Conservation (phyloP, 345 rosid species). For the Gossypium australe region DNA sequence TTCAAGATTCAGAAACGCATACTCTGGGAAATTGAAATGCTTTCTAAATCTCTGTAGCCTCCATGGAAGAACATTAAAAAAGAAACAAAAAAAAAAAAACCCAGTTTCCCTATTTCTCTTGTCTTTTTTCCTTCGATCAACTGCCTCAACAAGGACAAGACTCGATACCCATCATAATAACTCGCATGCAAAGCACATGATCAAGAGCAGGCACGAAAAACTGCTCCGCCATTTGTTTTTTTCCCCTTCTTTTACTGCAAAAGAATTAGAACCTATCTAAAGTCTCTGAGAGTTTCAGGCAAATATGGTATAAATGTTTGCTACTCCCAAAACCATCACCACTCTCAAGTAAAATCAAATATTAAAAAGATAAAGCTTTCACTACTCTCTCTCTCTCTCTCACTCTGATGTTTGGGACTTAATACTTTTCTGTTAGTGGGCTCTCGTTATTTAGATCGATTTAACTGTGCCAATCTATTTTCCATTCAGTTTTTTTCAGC, state of each 20-base stretch:
- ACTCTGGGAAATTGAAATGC: slow-evolving; percentile 19
- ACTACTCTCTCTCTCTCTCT: neutral
- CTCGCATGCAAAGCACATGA: slow-evolving; percentile 18
- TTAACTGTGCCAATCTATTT: slow-evolving; percentile 1
- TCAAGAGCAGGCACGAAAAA: slow-evolving; percentile 12
- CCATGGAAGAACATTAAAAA: slow-evolving; percentile 25
- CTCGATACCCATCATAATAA: slow-evolving; percentile 13
- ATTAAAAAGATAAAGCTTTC: neutral
- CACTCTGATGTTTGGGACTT: neutral
- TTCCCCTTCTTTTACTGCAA: neutral
- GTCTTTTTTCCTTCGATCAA: slow-evolving; percentile 6
- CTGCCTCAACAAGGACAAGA: slow-evolving; percentile 17
- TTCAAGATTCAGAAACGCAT: neutral
- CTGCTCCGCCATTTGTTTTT: slow-evolving; percentile 9
- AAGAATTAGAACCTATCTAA: neutral
- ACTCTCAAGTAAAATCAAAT: neutral
- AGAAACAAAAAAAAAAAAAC: neutral
- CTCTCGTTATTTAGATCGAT: slow-evolving; percentile 7
- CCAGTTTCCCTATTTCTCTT: neutral
- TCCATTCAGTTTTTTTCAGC: neutral
- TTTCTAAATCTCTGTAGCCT: slow-evolving; percentile 38
- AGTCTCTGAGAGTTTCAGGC: slow-evolving; percentile 7
- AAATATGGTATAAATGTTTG: slow-evolving; percentile 12
- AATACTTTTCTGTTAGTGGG: slow-evolving; percentile 11
- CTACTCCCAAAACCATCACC: slow-evolving; percentile 17